These are phyloP conservation scores for Aspergillus melleus DNA, from an alignment of 2,329 filamentous ascomycete genomes.

Conservation along the genomic window DNA sequence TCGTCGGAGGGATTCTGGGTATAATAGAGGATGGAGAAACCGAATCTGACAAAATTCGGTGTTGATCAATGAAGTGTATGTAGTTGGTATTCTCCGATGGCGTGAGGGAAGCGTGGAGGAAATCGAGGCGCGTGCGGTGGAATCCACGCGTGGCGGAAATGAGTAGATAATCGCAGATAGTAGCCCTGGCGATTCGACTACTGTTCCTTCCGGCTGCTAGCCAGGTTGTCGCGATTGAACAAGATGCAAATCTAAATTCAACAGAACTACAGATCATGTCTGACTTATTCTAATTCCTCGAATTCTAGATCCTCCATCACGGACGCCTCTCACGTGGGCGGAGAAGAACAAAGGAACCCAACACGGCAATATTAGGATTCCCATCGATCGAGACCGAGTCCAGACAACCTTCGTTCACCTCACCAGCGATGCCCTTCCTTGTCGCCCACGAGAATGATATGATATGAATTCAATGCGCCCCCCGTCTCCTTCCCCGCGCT, in stretches of 20 bases:
- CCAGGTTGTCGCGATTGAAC: neutral
- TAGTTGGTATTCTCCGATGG: neutral
- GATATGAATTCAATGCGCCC: constrained; percentile 44
- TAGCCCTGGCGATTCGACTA: neutral
- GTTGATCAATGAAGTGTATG: neutral
- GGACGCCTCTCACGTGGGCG: neutral
- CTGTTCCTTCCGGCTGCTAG: neutral
- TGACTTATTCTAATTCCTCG: neutral
- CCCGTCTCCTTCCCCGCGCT: constrained; percentile 31
- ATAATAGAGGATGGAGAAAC: neutral
- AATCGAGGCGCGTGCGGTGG: constrained; percentile 5
- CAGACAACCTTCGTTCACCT: neutral
- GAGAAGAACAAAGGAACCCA: neutral
- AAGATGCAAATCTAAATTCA: neutral
- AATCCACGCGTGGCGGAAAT: constrained; percentile 8
- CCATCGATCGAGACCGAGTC: neutral
- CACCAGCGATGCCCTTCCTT: constrained; percentile 22
- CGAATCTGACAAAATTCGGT: neutral
- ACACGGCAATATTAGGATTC: neutral
- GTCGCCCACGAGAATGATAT: constrained; percentile 22
- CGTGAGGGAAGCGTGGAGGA: neutral
- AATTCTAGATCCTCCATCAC: neutral
- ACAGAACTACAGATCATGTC: too few relatives aligned
- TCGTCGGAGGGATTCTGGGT: neutral
- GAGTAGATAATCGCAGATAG: neutral